Conservation (phyloP, 805 yeast genomes). For the Scheffersomyces lignosus region DNA sequence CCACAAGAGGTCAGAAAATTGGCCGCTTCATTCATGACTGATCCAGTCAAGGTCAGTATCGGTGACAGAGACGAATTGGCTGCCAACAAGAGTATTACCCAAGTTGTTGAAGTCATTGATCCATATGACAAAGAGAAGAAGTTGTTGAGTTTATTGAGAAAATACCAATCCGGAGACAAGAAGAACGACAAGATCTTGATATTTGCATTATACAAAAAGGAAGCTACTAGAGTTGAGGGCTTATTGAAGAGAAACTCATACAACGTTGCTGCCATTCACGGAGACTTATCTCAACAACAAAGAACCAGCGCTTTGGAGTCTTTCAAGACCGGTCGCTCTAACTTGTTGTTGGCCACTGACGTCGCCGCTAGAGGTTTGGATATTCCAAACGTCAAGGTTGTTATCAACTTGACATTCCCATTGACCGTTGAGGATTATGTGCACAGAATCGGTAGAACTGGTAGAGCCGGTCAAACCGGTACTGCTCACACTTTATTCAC, state of each 20-base stretch:
- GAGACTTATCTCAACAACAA: slow-evolving; percentile 90
- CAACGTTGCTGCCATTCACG: slow-evolving; percentile 90
- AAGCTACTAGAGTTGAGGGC: slow-evolving; percentile 88
- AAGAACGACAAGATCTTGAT: slow-evolving; percentile 81
- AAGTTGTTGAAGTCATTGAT: slow-evolving; percentile 83
- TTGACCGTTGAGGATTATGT: slow-evolving; percentile 95
- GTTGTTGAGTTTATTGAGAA: slow-evolving; percentile 66
- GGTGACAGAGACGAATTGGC: slow-evolving; percentile 93
- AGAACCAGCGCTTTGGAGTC: slow-evolving; percentile 83
- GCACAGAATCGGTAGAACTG: slow-evolving; percentile 97
- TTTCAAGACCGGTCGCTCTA: slow-evolving; percentile 78
- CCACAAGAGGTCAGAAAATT: slow-evolving; percentile 97
- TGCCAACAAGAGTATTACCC: slow-evolving; percentile 93
- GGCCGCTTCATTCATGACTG: slow-evolving; percentile 79
- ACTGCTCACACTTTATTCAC: slow-evolving; percentile 94
- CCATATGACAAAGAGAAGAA: slow-evolving; percentile 79
- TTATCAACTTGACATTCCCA: slow-evolving; percentile 93
- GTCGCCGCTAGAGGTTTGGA: slow-evolving; percentile 98
- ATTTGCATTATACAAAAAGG: slow-evolving; percentile 94
- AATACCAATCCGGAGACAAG: slow-evolving; percentile 67
- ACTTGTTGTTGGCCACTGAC: slow-evolving; percentile 89
- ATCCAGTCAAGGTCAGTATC: slow-evolving; percentile 86
- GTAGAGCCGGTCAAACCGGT: slow-evolving; percentile 96
- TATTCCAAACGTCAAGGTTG: slow-evolving; percentile 95
- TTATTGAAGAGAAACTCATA: slow-evolving; percentile 71